These are phyloP conservation scores for Colletotrichum sp. DNA, from an alignment of 2,329 filamentous ascomycete species.

Conservation along the genomic window DNA sequence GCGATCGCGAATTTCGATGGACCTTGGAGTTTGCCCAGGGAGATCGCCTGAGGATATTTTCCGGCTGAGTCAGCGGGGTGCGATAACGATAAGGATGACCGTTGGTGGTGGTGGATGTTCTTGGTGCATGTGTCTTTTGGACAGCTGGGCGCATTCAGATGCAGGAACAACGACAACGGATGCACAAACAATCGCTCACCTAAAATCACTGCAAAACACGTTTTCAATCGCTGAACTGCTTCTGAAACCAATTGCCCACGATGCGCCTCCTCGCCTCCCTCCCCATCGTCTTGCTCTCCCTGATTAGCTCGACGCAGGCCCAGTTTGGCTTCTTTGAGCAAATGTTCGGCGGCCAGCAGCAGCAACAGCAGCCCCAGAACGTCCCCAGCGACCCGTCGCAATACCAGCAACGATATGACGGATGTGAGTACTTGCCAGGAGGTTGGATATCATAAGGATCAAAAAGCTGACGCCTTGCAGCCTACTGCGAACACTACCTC, in stretches of 20 bases:
- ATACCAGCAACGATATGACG: slow-evolving; percentile 76
- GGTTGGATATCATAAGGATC: background rate
- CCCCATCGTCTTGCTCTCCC: slow-evolving; percentile 56
- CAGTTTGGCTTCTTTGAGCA: slow-evolving; percentile 99
- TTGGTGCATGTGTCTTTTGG: slow-evolving; percentile 8
- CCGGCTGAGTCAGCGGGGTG: slow-evolving; percentile 17
- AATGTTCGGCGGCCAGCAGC: slow-evolving; percentile 77
- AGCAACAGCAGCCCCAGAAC: slow-evolving; percentile 65
- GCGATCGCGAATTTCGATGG: slow-evolving; percentile 2
- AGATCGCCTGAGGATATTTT: slow-evolving; percentile 18
- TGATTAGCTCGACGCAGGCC: slow-evolving; percentile 68
- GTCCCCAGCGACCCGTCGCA: slow-evolving; percentile 82
- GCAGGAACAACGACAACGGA: background rate
- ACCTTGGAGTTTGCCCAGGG: background rate
- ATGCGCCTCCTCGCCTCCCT: slow-evolving; percentile 35
- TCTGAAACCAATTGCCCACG: slow-evolving; percentile 24
- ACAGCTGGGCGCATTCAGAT: slow-evolving; percentile 4
- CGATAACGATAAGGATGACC: slow-evolving; percentile 18
- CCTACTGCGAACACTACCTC: slow-evolving; percentile 91
- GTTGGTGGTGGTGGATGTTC: background rate
- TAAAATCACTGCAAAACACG: background rate
- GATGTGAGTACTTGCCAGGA: slow-evolving; percentile 52
- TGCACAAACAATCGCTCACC: background rate
- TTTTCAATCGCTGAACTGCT: background rate
- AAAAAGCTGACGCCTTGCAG: slow-evolving; percentile 41